Evolutionary conservation across 192 early-diverging fungal genomes (phyloP).

Genomic region (Physocladia obscura): DNA sequence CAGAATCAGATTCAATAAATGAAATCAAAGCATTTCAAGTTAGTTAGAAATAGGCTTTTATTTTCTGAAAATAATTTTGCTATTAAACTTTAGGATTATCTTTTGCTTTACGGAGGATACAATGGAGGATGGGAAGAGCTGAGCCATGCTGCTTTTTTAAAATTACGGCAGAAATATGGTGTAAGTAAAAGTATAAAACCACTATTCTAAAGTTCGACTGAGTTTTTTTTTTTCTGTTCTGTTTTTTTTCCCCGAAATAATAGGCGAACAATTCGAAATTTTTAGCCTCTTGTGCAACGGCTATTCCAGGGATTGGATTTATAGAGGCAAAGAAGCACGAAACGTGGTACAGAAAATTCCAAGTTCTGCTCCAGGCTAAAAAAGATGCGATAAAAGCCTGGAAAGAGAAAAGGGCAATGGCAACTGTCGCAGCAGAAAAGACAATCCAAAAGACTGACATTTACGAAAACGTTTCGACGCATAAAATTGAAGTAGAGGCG

Average conservation of each 20-base stretch:
- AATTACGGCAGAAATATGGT: constrained; percentile 33
- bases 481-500: not conserved
- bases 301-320: constrained; percentile 19
- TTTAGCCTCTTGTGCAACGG: constrained; percentile 18
- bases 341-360: constrained; percentile 21
- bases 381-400: constrained; percentile 20
- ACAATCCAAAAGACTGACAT: not conserved
- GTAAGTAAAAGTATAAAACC: constrained; percentile 13
- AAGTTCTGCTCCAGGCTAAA: constrained; percentile 12
- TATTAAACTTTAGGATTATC: constrained; percentile 25
- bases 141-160: constrained; percentile 35
- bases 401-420: constrained; percentile 14
- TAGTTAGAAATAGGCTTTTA: not conserved
- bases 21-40: constrained; percentile 28
- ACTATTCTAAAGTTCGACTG: not conserved
- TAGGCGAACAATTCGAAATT: constrained; percentile 18
- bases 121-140: constrained; percentile 46
- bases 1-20: no score
- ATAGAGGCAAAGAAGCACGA: constrained; percentile 22
- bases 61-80: not conserved
- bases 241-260: no score
- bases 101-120: constrained; percentile 32
- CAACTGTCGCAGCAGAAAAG: not conserved
- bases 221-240: not conserved
- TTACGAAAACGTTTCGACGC: not conserved